Percentiles rank a stretch among this genome's conserved stretches.
phyloP scores from a whole-genome alignment of 2,329 filamentous ascomycete species.

The Fusarium haematococcum region DNA sequence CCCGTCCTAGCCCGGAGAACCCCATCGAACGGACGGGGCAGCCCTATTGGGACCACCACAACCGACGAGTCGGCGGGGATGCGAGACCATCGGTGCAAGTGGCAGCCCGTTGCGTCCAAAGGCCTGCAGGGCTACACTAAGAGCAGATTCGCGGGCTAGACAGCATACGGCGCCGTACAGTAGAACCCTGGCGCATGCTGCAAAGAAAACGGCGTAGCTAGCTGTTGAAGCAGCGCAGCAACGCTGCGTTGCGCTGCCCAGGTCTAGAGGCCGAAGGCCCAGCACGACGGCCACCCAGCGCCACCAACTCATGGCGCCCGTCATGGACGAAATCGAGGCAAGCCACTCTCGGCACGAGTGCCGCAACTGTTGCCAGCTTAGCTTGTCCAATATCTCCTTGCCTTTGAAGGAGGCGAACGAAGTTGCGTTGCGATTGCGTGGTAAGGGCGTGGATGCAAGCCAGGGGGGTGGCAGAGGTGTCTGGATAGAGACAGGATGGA shows the following conservation, averaged over 20 bases:
- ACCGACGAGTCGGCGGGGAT: conserved; percentile 24
- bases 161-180: neutral
- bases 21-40: conserved; percentile 37
- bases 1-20: conserved; percentile 25
- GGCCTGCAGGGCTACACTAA: conserved; percentile 38
- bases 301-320: conserved; percentile 29
- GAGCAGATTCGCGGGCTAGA: conserved; percentile 30
- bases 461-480: conserved; percentile 14
- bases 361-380: conserved; percentile 10
- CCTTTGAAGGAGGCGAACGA: conserved; percentile 22
- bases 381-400: conserved; percentile 22
- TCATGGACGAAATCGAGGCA: conserved; percentile 26
- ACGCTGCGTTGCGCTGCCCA: neutral
- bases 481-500: conserved; percentile 15
- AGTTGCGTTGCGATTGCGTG: conserved; percentile 26
- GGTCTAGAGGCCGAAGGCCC: conserved; percentile 18
- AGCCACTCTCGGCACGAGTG: conserved; percentile 32
- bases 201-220: conserved; percentile 26
- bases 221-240: conserved; percentile 11
- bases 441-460: conserved; percentile 10
- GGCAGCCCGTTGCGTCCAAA: conserved; percentile 20
- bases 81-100: conserved; percentile 32
- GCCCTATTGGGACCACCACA: conserved; percentile 38
- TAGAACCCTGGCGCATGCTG: conserved; percentile 30
- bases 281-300: conserved; percentile 20